These are phyloP conservation scores for Volutella citrinella DNA, from an alignment of 2,329 filamentous ascomycete species.

Conservation along the genomic window DNA sequence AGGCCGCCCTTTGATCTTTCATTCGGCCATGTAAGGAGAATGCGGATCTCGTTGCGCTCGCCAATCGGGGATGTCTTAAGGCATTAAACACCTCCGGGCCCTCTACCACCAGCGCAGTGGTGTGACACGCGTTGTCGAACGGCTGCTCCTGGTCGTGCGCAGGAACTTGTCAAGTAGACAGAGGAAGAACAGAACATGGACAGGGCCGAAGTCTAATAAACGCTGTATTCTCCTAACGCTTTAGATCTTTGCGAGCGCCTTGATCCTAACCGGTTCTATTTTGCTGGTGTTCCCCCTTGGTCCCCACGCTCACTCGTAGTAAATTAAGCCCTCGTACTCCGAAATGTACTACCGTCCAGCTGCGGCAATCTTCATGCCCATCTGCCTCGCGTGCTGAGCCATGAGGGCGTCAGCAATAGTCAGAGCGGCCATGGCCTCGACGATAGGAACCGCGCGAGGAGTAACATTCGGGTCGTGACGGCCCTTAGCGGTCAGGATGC, in stretches of 20 bases:
- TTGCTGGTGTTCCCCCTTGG: constrained; percentile 17
- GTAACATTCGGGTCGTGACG: constrained; percentile 91
- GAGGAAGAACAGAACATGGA: constrained; percentile 17
- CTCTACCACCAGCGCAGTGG: constrained; percentile 11
- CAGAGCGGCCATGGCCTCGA: constrained; percentile 85
- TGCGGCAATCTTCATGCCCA: constrained; percentile 18
- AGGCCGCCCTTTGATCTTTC: constrained; percentile 8
- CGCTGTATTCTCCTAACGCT: constrained; percentile 18
- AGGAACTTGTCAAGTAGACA: constrained; percentile 11
- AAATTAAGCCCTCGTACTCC: constrained; percentile 15
- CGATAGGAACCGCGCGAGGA: constrained; percentile 78
- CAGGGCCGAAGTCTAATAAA: constrained; percentile 20
- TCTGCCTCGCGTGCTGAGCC: constrained; percentile 52
- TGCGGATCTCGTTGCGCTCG: constrained; percentile 10
- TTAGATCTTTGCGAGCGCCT: constrained; percentile 17
- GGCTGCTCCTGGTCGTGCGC: constrained; percentile 11
- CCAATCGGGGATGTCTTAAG: constrained; percentile 9
- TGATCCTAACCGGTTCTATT: constrained; percentile 18
- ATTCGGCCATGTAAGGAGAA: constrained; percentile 9
- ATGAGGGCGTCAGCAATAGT: constrained; percentile 82
- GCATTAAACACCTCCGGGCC: constrained; percentile 7
- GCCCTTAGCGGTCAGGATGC: constrained; percentile 83
- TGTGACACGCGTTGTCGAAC: constrained; percentile 12
- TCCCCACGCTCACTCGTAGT: constrained; percentile 16
- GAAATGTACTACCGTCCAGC: constrained; percentile 17